Conservation (phyloP, 208 protist genomes). For the Novymonas esmeraldas region DNA sequence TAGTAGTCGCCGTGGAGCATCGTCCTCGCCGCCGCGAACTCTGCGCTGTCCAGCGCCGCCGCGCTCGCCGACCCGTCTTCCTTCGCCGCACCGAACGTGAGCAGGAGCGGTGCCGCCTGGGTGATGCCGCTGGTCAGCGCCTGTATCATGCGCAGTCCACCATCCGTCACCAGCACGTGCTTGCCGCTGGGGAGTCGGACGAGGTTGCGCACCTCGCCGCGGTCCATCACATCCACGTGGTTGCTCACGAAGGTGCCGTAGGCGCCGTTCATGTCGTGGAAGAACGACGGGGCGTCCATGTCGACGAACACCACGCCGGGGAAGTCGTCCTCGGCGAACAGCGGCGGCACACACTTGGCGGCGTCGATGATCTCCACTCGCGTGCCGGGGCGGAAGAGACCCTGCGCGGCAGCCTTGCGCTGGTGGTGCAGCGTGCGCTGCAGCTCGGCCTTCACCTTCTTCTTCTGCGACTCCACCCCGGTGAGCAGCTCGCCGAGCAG, state of each 20-base stretch:
- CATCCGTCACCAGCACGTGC: conserved; percentile 86
- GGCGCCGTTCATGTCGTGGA: conserved; percentile 60
- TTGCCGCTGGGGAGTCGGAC: conserved; percentile 76
- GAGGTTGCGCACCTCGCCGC: conserved; percentile 82
- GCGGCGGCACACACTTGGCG: conserved; percentile 69
- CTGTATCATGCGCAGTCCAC: conserved; percentile 80
- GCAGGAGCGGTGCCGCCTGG: conserved; percentile 18
- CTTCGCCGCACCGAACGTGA: conserved; percentile 21
- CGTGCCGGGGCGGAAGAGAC: conserved; percentile 73
- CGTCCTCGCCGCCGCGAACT: conserved; percentile 43
- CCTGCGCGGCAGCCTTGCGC: conserved; percentile 81
- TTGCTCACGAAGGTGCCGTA: conserved; percentile 86
- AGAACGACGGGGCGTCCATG: conserved; percentile 55
- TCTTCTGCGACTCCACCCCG: conserved; percentile 66
- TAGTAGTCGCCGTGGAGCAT: conserved; percentile 72
- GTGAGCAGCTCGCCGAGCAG: conserved; percentile 73
- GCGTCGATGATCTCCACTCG: conserved; percentile 81
- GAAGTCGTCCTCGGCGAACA: conserved; percentile 83
- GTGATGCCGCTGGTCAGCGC: conserved; percentile 60
- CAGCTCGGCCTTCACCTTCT: conserved; percentile 69
- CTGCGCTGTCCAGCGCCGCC: conserved; percentile 24
- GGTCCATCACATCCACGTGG: conserved; percentile 88
- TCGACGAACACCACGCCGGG: conserved; percentile 80
- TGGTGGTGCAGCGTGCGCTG: conserved; percentile 75
- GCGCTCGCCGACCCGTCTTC: conserved; percentile 1